A percentile compares a stretch with the other conserved stretches of the same genome.
These are phyloP conservation scores for Triangularia setosa DNA, from an alignment of 2,329 filamentous ascomycete genomes.

Conservation along the genomic window DNA sequence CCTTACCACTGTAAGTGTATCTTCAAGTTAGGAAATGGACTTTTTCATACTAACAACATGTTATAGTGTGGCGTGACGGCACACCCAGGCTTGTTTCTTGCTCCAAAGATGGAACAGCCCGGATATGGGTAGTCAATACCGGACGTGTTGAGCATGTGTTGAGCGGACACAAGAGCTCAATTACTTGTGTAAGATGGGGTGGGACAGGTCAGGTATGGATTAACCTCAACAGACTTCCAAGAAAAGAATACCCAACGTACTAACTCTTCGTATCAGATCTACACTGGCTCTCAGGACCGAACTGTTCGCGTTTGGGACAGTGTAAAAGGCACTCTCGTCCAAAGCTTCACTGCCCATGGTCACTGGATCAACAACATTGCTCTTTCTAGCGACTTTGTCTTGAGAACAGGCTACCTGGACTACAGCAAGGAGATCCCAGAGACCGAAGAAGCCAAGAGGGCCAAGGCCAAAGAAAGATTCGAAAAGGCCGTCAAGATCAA, in stretches of 20 bases:
- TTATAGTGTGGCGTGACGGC: constrained; percentile 59
- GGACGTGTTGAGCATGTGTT: constrained; percentile 77
- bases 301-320: constrained; percentile 89
- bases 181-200: constrained; percentile 92
- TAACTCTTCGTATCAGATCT: constrained; percentile 45
- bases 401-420: constrained; percentile 83
- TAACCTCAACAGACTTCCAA: background rate
- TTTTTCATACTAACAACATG: background rate
- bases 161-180: constrained; percentile 81
- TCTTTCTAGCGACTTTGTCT: constrained; percentile 84
- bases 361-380: constrained; percentile 97
- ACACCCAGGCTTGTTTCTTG: constrained; percentile 78
- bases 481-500: constrained; percentile 76
- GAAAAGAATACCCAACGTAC: background rate
- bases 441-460: constrained; percentile 65
- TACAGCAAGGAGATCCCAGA: constrained; percentile 67
- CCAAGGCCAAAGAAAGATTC: constrained; percentile 76
- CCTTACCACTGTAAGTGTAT: constrained; percentile 64
- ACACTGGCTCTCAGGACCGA: constrained; percentile 86
- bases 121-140: constrained; percentile 80
- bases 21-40: background rate
- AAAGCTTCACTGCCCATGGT: constrained; percentile 69
- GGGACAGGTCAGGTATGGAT: constrained; percentile 60
- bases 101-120: constrained; percentile 83
- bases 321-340: constrained; percentile 70